Evolutionary conservation across 1,139 yeast genomes (phyloP).

Genomic region (Blastobotrys petasosporus): DNA sequence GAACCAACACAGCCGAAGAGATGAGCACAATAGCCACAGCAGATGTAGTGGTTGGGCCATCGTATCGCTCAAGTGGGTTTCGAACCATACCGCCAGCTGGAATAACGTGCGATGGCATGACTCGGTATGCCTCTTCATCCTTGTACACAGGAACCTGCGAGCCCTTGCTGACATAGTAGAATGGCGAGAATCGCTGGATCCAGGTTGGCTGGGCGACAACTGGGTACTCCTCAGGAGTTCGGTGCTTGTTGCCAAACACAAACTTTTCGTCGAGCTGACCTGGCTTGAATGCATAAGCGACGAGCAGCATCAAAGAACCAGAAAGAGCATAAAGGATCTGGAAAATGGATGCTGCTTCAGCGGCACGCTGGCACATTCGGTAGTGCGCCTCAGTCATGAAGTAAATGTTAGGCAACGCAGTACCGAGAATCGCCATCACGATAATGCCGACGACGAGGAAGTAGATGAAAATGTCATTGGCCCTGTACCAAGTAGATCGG

Average conservation of each 20-base stretch:
- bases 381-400: slow-evolving; percentile 44
- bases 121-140: slow-evolving; percentile 2
- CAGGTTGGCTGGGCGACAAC: slow-evolving; percentile 71
- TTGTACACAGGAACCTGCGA: slow-evolving; percentile 18
- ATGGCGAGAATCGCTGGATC: slow-evolving; percentile 59
- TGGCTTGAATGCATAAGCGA: slow-evolving; percentile 54
- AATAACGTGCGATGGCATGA: slow-evolving; percentile 7
- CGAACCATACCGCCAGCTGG: slow-evolving; percentile 11
- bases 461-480: slow-evolving; percentile 48
- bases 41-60: slow-evolving; percentile 8
- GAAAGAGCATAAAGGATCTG: slow-evolving; percentile 53
- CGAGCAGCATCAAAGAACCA: slow-evolving; percentile 45
- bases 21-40: slow-evolving; percentile 37
- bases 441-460: slow-evolving; percentile 53
- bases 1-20: slow-evolving; percentile 49
- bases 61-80: slow-evolving; percentile 4
- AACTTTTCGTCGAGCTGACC: slow-evolving; percentile 42
- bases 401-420: slow-evolving; percentile 57
- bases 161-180: slow-evolving; percentile 33
- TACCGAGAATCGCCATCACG: slow-evolving; percentile 62
- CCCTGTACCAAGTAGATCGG: slow-evolving; percentile 50
- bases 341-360: slow-evolving; percentile 53
- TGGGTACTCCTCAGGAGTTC: slow-evolving; percentile 28
- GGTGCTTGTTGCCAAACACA: slow-evolving; percentile 30
- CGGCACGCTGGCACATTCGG: slow-evolving; percentile 50